Conservation (phyloP, 164 flowering plant genomes). For the Tetracentron sinense region DNA sequence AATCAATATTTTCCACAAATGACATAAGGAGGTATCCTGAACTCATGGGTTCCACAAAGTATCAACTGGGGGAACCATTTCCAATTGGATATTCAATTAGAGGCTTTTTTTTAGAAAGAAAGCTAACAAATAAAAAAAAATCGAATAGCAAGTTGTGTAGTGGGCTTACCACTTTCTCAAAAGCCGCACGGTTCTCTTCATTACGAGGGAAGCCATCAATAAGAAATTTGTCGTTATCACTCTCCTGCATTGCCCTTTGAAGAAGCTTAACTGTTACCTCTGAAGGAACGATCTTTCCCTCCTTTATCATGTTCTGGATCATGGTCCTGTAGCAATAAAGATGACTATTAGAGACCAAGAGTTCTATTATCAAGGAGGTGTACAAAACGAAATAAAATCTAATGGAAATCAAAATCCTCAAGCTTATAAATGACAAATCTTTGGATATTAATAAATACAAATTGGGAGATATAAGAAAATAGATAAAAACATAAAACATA, state of each 20-base stretch:
- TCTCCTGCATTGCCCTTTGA: constrained; percentile 68
- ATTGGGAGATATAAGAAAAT: too few species aligned
- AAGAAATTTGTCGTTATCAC: constrained; percentile 77
- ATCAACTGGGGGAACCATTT: neutral
- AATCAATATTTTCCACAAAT: constrained; percentile 5
- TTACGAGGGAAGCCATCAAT: constrained; percentile 97
- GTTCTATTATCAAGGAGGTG: neutral
- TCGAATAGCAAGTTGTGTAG: neutral
- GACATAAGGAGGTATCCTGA: neutral
- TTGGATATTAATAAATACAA: too few species aligned
- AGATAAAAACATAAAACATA: too few species aligned
- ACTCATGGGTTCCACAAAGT: neutral
- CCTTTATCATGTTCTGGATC: constrained; percentile 88
- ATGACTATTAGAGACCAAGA: neutral
- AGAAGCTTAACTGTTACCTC: constrained; percentile 92
- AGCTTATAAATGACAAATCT: neutral
- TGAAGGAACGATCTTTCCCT: constrained; percentile 95
- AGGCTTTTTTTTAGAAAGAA: neutral
- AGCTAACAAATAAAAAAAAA: too few species aligned
- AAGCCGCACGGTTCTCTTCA: constrained; percentile 93
- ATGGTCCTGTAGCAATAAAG: constrained; percentile 48
- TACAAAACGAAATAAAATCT: neutral
- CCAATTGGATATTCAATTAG: neutral
- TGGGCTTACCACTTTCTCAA: constrained; percentile 71
- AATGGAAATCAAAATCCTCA: neutral